phyloP scores from a whole-genome alignment of 164 flowering plant genomes.

The Nelumbo lutea region DNA sequence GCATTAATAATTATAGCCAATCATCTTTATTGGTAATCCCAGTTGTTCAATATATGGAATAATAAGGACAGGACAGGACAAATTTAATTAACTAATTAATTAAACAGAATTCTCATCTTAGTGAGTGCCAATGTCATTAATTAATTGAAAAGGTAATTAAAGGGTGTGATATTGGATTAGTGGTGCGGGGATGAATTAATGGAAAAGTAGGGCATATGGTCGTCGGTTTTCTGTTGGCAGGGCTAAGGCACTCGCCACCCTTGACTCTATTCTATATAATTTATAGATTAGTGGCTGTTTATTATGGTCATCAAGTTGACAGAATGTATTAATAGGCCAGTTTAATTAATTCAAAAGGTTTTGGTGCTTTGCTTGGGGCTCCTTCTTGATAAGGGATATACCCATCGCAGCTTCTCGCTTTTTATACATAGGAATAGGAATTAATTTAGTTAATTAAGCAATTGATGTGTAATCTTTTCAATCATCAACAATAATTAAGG shows the following conservation, averaged over 20 bases:
- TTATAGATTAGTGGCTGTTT: slow-evolving; percentile 29
- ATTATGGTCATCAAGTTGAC: slow-evolving; percentile 28
- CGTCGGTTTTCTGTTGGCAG: slow-evolving; percentile 40
- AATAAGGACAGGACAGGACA: too few species aligned
- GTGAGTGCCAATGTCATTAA: slow-evolving; percentile 41
- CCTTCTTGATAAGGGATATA: slow-evolving; percentile 16
- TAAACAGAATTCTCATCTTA: slow-evolving; percentile 16
- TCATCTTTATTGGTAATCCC: too few species aligned
- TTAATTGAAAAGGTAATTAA: slow-evolving; percentile 19
- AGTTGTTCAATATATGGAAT: too few species aligned
- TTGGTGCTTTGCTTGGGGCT: slow-evolving; percentile 19
- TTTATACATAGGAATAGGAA: too few species aligned
- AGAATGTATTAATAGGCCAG: slow-evolving; percentile 18
- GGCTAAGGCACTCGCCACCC: slow-evolving; percentile 21
- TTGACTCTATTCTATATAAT: slow-evolving; percentile 1
- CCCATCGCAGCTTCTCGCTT: not conserved
- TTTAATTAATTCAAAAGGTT: slow-evolving; percentile 4
- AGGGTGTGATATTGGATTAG: slow-evolving; percentile 8
- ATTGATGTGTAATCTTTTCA: too few species aligned
- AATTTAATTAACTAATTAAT: too few species aligned
- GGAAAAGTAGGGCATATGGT: slow-evolving; percentile 20
- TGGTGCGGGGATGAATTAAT: slow-evolving; percentile 1
- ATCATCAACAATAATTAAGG: too few species aligned
- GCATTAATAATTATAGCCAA: too few species aligned
- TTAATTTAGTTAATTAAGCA: too few species aligned